These are phyloP conservation scores for Dittrichia graveolens DNA, from an alignment of 129 eudicot species.

Conservation along the genomic window DNA sequence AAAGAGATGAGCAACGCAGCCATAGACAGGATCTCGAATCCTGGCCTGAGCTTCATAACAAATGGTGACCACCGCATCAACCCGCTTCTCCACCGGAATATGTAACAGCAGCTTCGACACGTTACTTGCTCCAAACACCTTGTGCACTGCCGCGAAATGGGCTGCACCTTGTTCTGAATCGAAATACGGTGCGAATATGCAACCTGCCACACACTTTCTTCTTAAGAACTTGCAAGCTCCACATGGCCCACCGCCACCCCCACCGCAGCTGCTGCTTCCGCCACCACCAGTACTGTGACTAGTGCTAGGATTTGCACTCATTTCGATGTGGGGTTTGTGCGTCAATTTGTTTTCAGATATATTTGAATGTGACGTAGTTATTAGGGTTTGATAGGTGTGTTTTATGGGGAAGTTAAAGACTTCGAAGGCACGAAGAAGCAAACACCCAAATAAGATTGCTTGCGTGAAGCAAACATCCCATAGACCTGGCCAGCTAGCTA, in stretches of 20 bases:
- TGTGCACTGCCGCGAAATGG: slow-evolving; percentile 83
- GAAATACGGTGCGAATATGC: slow-evolving; percentile 85
- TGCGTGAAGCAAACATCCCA: slow-evolving; percentile 99
- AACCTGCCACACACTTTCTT: slow-evolving; percentile 72
- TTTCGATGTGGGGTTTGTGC: slow-evolving; percentile 3
- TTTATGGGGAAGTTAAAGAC: slow-evolving; percentile 54
- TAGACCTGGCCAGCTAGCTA: slow-evolving; percentile 41
- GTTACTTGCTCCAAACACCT: slow-evolving; percentile 87
- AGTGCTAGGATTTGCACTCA: slow-evolving; percentile 55
- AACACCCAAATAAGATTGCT: slow-evolving; percentile 60
- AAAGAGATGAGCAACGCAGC: slow-evolving; percentile 79
- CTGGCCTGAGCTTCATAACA: slow-evolving; percentile 85
- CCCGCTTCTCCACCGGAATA: slow-evolving; percentile 67
- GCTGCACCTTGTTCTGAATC: slow-evolving; percentile 85
- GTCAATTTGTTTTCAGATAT: background rate
- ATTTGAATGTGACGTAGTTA: slow-evolving; percentile 10
- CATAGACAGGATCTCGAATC: slow-evolving; percentile 76
- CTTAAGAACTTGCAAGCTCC: slow-evolving; percentile 90
- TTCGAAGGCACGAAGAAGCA: slow-evolving; percentile 95
- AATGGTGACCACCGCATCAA: slow-evolving; percentile 77
- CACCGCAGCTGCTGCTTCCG: slow-evolving; percentile 36
- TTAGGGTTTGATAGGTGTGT: slow-evolving; percentile 38
- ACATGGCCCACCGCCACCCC: slow-evolving; percentile 72
- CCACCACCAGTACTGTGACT: slow-evolving; percentile 34
- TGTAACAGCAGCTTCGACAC: slow-evolving; percentile 64